phyloP scores from a whole-genome alignment of 257 asterid species.

The Coffea eugenioides region DNA sequence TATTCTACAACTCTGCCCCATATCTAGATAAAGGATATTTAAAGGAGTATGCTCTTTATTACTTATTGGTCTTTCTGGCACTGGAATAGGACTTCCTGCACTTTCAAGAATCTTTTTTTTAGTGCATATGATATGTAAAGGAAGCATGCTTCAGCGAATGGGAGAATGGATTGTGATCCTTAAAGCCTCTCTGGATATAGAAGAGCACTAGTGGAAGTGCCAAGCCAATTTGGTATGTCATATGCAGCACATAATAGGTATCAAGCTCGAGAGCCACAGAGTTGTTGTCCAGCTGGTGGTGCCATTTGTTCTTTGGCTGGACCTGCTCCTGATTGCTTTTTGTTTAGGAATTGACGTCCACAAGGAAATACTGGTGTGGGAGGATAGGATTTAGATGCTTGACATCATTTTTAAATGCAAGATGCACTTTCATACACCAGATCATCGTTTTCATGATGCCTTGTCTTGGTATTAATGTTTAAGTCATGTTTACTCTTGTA shows the following conservation, averaged over 20 bases:
- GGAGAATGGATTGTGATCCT: slow-evolving; percentile 12
- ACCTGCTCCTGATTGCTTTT: background rate
- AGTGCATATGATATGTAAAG: slow-evolving; percentile 11
- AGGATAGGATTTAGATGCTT: background rate
- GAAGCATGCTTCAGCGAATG: slow-evolving; percentile 12
- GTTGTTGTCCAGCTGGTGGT: background rate
- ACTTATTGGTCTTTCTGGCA: background rate
- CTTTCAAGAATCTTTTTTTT: background rate
- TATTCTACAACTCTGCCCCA: background rate
- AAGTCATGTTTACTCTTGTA: too few relatives aligned
- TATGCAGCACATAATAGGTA: slow-evolving; percentile 5
- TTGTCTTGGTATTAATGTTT: background rate
- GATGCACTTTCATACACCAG: background rate
- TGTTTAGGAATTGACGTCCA: background rate
- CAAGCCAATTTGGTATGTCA: slow-evolving; percentile 4
- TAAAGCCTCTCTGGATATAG: slow-evolving; percentile 9
- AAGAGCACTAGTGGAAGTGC: background rate
- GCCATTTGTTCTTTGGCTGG: slow-evolving; percentile 6
- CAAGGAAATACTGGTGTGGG: slow-evolving; percentile 4
- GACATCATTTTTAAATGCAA: background rate
- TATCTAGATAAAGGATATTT: background rate
- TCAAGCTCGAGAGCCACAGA: slow-evolving; percentile 1
- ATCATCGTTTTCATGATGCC: background rate
- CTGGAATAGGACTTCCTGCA: background rate
- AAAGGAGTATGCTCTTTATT: background rate